Base-by-base conservation (phyloP, 495 filamentous ascomycete species). In the Podospora fimiseda region DNA sequence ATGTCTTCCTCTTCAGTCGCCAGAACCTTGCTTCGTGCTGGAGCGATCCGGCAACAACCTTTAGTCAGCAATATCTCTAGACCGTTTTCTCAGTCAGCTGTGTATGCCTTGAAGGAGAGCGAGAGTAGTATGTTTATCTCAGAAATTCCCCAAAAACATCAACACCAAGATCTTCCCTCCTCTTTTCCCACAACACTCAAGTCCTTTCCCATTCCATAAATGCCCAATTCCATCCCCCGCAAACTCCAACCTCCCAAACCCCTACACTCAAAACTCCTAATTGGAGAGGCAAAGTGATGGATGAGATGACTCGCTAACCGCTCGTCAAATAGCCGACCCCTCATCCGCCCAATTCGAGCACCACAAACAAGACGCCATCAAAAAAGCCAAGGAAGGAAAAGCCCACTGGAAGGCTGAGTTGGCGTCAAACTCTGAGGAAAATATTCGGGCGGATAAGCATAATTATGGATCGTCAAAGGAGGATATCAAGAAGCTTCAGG, bases 341-440 rank as follows among this genome's bases (percentile, higher is more conserved):
- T 57, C 65, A 23, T 18, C 58, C 15, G 36, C 64, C 22, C 63
- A 80, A 59, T 79, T 82, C 52, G 88, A 92, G 60, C 62, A 75
- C 43, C 77, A 91, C 60, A 95, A 94, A 73, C 70, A 88, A 43
- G 81, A 89, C 44, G 77, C 79, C 33, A 55, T 95, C 50, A 69
- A 76, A 61, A 83, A 84, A 72, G 76, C 82, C 48, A 87, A 87
- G 71, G 72, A 81, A 11, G 90, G 90, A 18, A 83, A 85, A 68
- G 87, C 74, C 11, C 78, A 89, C 58, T 95, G 90, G 90, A 87
- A 87, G 68, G 73, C 82, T 16, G 84, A 88, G 63, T 69, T 96
- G 50, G 87, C 88, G 4, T 87, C 81, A 53, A 80, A 88, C 64
- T 89, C 84, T 60, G 90, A 96, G 76, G 83, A 84, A 56, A 82